Base-by-base conservation (phyloP, 495 filamentous ascomycete species). In the Pseudomonodictys pantanalensis region DNA sequence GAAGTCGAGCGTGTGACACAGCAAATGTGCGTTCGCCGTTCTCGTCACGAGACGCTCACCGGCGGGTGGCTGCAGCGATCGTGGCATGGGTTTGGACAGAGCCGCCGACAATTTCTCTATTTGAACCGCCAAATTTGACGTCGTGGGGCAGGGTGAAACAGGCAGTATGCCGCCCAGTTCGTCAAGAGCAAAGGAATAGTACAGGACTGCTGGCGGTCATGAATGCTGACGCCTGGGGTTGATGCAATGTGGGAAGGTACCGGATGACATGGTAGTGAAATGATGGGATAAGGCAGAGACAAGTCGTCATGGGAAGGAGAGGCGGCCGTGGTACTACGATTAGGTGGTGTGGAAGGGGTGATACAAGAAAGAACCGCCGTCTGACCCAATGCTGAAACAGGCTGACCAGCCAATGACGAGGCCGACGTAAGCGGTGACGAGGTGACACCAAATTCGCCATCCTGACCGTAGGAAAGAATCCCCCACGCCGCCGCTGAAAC, bases 401-500 rank as follows among this genome's bases (percentile, higher is more conserved):
- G 38, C 32, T 18, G 11, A 4, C 35, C 45, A 24, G 32, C 60
- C 60, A 63, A 63, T 63, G 41, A 28, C 11, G 48, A 47, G 18
- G 39, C 60, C 3, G 5, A 38, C 23, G 10, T 26, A n/a, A 33
- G 46, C 17, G 38, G 46, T 24, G 35, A 17, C 22, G 22, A 49
- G 35, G 11, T n/a, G 22, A 32, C 29, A 52, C 59, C 56, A 55
- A 30, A 44, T 24, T 12, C 25, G 24, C 51, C 45, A 44, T 24
- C 25, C 44, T 50, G 12, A 33, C 53, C 44, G 52, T 17, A 33
- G 35, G 46, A 45, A 56, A 52, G 53, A 10, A 44, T 45, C 17
- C 60, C 60, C 60, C 60, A 63, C 60, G 52, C 60, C 53, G 43
- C 60, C 45, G 46, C 54, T 62, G 44, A 52, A 63, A 63, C 53